phyloP scores from a whole-genome alignment of 352 stramenopile species.

The Stephanocyclus meneghinianus region DNA sequence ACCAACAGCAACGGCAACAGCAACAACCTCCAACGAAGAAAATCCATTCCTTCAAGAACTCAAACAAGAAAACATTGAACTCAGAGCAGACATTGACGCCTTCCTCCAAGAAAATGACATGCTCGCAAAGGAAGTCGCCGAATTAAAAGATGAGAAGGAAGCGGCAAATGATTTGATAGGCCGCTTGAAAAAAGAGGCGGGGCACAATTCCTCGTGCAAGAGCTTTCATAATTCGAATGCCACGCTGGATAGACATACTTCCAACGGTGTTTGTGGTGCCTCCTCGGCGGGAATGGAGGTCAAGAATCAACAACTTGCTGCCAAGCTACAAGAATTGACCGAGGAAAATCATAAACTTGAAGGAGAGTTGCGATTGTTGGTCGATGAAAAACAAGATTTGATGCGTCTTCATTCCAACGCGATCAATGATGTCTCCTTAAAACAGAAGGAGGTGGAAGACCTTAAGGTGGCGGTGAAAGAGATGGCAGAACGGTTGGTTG shows the following conservation, averaged over 20 bases:
- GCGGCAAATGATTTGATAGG: conserved; percentile 44
- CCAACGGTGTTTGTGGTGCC: not conserved
- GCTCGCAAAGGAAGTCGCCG: conserved; percentile 24
- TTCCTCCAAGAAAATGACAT: conserved; percentile 40
- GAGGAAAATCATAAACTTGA: conserved; percentile 53
- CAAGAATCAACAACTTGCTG: conserved; percentile 16
- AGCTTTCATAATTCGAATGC: not conserved
- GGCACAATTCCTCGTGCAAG: not conserved
- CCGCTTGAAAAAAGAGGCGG: conserved; percentile 26
- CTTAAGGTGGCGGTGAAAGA: not conserved
- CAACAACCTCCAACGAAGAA: not conserved
- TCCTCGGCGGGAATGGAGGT: conserved; percentile 5
- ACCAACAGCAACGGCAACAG: not conserved
- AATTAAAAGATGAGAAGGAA: conserved; percentile 42
- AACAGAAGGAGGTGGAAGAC: not conserved
- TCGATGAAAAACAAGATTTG: conserved; percentile 43
- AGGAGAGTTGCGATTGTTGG: conserved; percentile 43
- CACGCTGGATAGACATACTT: not conserved
- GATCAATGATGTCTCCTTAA: not conserved
- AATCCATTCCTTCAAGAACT: conserved; percentile 7
- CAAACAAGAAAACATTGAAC: conserved; percentile 33
- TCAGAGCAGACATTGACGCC: conserved; percentile 38
- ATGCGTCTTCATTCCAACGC: conserved; percentile 2
- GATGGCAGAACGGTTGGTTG: not conserved
- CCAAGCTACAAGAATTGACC: conserved; percentile 22